Conservation (phyloP, 768 basidiomycete genomes). For the Trametes gibbosa region DNA sequence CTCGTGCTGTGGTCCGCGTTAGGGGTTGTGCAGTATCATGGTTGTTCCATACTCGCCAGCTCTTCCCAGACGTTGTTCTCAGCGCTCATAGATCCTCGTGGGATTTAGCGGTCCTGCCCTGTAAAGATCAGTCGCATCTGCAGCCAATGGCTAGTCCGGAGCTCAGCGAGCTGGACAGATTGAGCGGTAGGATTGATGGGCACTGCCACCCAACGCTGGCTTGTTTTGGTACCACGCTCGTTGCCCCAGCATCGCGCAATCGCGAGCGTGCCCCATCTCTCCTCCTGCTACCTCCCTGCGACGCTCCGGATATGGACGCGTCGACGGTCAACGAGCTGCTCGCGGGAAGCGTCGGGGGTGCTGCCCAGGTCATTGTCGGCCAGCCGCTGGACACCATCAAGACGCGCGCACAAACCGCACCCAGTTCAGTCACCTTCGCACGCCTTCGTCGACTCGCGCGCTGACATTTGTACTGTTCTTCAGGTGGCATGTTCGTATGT, state of each 20-base stretch:
- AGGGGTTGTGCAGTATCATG: too few relatives aligned
- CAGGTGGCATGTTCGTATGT: slow-evolving; percentile 89
- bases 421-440: slow-evolving; percentile 49
- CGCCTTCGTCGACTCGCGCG: neutral
- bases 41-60: too few relatives aligned
- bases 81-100: too few relatives aligned
- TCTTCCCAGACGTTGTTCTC: too few relatives aligned
- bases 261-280: neutral
- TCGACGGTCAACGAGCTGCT: slow-evolving; percentile 77
- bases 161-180: too few relatives aligned
- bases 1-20: too few relatives aligned
- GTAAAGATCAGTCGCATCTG: too few relatives aligned
- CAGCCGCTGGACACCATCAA: slow-evolving; percentile 89
- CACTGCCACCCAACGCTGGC: slow-evolving; percentile 2
- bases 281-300: neutral
- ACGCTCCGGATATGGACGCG: slow-evolving; percentile 28
- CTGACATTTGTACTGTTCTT: neutral
- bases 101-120: too few relatives aligned
- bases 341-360: slow-evolving; percentile 90
- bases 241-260: slow-evolving; percentile 13
- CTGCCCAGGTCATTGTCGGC: slow-evolving; percentile 92
- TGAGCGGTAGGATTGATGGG: neutral
- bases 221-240: slow-evolving; percentile 3
- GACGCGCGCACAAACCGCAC: slow-evolving; percentile 84
- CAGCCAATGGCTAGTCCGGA: too few relatives aligned